A percentile compares a stretch with the other conserved stretches of the same genome.
Conservation (phyloP, 371 early-diverging fungal species). For the Syncephalastrum contaminatum region DNA sequence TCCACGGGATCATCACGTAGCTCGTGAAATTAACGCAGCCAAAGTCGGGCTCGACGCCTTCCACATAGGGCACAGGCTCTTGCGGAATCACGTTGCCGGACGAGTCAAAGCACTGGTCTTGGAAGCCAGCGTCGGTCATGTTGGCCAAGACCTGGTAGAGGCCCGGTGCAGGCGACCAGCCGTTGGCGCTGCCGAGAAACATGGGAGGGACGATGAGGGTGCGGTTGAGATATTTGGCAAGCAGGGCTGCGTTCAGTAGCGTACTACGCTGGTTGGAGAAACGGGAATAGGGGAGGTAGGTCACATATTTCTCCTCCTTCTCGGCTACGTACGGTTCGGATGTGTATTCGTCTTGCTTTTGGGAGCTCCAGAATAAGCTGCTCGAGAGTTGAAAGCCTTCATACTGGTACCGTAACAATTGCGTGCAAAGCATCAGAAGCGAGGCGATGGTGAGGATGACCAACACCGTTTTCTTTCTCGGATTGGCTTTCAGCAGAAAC, state of each 20-base stretch:
- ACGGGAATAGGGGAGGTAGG: constrained; percentile 51
- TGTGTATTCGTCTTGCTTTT: constrained; percentile 2
- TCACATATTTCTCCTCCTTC: constrained; percentile 28
- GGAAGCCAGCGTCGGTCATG: constrained; percentile 23
- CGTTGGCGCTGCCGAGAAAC: constrained; percentile 46
- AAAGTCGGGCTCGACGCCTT: constrained; percentile 15
- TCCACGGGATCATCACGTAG: constrained; percentile 26
- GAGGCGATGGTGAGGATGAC: constrained; percentile 12
- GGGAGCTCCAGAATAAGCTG: constrained; percentile 3
- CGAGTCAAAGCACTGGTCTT: constrained; percentile 20
- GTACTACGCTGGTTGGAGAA: constrained; percentile 52
- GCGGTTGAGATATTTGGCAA: constrained; percentile 30
- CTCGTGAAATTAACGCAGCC: constrained; percentile 29
- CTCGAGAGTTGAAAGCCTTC: constrained; percentile 8
- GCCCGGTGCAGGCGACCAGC: constrained; percentile 34
- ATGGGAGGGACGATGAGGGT: constrained; percentile 33
- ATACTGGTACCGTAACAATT: constrained; percentile 14
- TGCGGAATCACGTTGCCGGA: constrained; percentile 7
- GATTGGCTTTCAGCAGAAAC: constrained; percentile 15
- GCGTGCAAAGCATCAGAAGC: constrained; percentile 10
- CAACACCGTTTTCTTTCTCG: constrained; percentile 12
- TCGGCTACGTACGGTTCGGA: neutral
- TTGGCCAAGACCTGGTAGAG: constrained; percentile 20
- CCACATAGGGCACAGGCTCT: constrained; percentile 13
- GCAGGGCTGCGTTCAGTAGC: constrained; percentile 47